These are phyloP conservation scores for Cochlearia excelsa DNA, from an alignment of 345 rosid species.

Conservation along the genomic window DNA sequence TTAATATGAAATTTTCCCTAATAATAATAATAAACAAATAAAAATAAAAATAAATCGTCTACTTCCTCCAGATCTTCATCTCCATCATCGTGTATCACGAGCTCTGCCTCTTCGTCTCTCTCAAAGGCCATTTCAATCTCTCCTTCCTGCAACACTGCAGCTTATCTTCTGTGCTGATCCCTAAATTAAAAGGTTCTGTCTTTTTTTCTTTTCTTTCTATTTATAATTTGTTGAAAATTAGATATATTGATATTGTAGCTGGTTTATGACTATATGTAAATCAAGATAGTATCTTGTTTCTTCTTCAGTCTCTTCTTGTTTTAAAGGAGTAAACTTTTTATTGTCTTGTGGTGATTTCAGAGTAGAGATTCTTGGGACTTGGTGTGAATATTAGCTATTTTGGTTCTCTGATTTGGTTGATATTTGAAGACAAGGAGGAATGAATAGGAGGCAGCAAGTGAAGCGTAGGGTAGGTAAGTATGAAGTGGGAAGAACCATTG, in stretches of 20 bases:
- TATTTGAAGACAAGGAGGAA: not conserved
- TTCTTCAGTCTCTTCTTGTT: not conserved
- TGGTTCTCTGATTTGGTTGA: not conserved
- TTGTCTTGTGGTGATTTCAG: slow-evolving; percentile 8
- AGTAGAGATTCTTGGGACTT: not conserved
- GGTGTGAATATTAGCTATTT: not conserved
- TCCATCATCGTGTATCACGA: slow-evolving; percentile 11
- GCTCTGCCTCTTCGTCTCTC: slow-evolving; percentile 36
- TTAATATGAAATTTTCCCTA: no score
- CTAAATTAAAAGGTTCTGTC: slow-evolving; percentile 16
- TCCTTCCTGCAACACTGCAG: slow-evolving; percentile 17
- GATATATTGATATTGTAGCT: not conserved
- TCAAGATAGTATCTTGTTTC: slow-evolving; percentile 5
- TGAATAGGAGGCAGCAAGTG: slow-evolving; percentile 41
- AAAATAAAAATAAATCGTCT: not conserved
- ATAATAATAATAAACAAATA: no score
- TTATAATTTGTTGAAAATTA: not conserved
- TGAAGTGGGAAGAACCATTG: slow-evolving; percentile 94
- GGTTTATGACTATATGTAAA: slow-evolving; percentile 3
- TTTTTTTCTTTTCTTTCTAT: not conserved
- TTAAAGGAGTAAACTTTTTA: not conserved
- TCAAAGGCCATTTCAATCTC: slow-evolving; percentile 15
- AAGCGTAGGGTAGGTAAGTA: slow-evolving; percentile 87
- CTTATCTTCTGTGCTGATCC: slow-evolving; percentile 16
- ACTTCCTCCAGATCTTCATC: not conserved